These are phyloP conservation scores for Allium fistulosum DNA, from an alignment of 106 monocot genomes.

Conservation along the genomic window DNA sequence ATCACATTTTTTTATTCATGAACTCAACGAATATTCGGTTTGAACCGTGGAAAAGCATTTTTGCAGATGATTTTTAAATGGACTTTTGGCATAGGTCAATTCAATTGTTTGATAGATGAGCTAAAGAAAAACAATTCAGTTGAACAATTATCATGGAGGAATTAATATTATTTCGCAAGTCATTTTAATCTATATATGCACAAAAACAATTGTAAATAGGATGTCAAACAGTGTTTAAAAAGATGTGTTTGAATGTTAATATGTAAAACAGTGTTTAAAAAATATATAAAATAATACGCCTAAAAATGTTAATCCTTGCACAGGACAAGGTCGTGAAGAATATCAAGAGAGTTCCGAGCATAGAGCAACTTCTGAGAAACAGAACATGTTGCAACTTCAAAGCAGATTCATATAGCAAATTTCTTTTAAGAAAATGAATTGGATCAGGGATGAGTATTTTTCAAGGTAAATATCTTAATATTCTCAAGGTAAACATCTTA, in stretches of 20 bases:
- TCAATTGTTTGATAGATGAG: slow-evolving; percentile 59
- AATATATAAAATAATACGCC: no score
- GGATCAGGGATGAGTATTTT: neutral
- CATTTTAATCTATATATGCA: no score
- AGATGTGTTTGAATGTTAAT: no score
- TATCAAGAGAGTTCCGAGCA: slow-evolving; percentile 22
- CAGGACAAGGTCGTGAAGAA: slow-evolving; percentile 17
- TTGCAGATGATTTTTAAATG: slow-evolving; percentile 19
- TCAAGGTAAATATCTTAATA: slow-evolving; percentile 18
- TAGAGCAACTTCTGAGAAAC: neutral
- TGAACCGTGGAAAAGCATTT: slow-evolving; percentile 25
- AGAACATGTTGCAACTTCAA: slow-evolving; percentile 7
- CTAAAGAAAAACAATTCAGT: slow-evolving; percentile 25
- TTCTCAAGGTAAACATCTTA: neutral
- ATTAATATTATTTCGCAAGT: neutral
- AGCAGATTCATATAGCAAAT: neutral
- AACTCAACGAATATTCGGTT: slow-evolving; percentile 62
- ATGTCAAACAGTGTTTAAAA: no score
- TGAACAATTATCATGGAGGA: slow-evolving; percentile 28
- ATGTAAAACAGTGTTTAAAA: no score
- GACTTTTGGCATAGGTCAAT: slow-evolving; percentile 45
- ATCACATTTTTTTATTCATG: slow-evolving; percentile 43
- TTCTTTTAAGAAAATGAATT: slow-evolving; percentile 9
- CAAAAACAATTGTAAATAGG: no score
- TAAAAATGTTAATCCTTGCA: slow-evolving; percentile 6